Evolutionary conservation across 2,329 filamentous ascomycete species (phyloP), one percentile per base, ranked within the genome.

Genomic region (Sporothrix sp.): DNA sequence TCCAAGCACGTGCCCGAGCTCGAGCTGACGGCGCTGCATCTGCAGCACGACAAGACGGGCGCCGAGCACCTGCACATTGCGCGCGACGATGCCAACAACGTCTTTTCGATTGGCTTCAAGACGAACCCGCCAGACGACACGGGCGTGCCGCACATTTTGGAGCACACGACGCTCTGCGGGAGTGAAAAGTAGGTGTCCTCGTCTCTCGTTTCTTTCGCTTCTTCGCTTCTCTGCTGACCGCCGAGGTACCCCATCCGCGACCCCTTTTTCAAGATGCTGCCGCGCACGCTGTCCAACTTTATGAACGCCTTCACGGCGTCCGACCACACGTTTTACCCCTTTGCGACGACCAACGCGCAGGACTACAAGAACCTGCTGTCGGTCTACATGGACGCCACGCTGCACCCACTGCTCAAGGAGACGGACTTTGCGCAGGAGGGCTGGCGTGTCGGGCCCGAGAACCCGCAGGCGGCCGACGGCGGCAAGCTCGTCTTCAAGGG

Each of bases 241-340:
- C 35, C 35, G 63, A 91, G 87, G 66, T 95, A 90, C 64, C 93
- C 93, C n/a, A 91, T 98, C 52, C 87, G 93, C 55, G 93, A 98
- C 63, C 93, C 93, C 0, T 98, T 98, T 74, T 98, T 98, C 75
- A 98, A 97, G 77, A 98, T 98, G 93, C 78, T 98, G 23, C 93
- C 93, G 20, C 82, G 93, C 59, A 96, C 93, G 5, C 76, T 98
- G n/a, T 96, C 93, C 57, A 98, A 97, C 68, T 98, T 96, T 64
- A 98, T 98, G 93, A 98, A 98, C 66, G 93, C 93, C 54, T 95
- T 97, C 65, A 98, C 93, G 37, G 89, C 90, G 23, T 85, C 89
- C 20, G 91, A 97, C 62, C 90, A 98, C 66, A 98, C 93, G 10
- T 95, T 88, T 58, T 98, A 98, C 63, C 93, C 93, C 2, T 98